These are phyloP conservation scores for Citeromyces matritensis DNA, from an alignment of 805 yeast genomes.

Conservation along the genomic window DNA sequence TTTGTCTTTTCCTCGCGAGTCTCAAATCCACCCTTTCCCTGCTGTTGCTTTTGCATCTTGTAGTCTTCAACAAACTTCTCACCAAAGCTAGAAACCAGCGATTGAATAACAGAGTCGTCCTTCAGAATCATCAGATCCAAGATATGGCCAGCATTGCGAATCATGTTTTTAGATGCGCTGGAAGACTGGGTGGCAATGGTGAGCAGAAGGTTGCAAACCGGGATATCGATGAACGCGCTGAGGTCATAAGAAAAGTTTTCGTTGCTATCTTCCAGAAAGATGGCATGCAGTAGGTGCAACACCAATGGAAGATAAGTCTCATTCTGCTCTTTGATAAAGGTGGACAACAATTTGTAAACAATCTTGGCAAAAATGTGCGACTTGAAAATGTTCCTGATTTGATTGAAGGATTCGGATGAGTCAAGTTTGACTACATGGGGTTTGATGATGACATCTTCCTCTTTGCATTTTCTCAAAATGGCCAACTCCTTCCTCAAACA, in stretches of 20 bases:
- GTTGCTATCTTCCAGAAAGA: slow-evolving; percentile 22
- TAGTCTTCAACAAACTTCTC: slow-evolving; percentile 31
- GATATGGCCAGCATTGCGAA: slow-evolving; percentile 40
- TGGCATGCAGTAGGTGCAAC: slow-evolving; percentile 59
- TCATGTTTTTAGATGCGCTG: slow-evolving; percentile 29
- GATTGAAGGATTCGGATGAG: slow-evolving; percentile 17
- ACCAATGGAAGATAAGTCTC: slow-evolving; percentile 42
- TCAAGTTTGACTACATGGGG: slow-evolving; percentile 24
- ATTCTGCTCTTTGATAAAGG: slow-evolving; percentile 30
- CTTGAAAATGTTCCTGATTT: slow-evolving; percentile 35
- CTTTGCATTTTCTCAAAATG: slow-evolving; percentile 16
- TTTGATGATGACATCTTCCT: slow-evolving; percentile 26
- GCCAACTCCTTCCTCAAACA: slow-evolving; percentile 28
- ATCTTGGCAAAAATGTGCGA: slow-evolving; percentile 38
- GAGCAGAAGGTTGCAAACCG: slow-evolving; percentile 40
- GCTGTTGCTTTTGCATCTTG: slow-evolving; percentile 27
- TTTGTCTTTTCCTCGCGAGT: slow-evolving; percentile 39
- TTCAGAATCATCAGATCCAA: slow-evolving; percentile 33
- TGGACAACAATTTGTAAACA: slow-evolving; percentile 39
- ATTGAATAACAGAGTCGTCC: slow-evolving; percentile 32
- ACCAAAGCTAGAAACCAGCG: slow-evolving; percentile 44
- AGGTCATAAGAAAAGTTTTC: slow-evolving; percentile 17
- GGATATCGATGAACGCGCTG: slow-evolving; percentile 27
- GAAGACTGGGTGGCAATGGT: slow-evolving; percentile 27
- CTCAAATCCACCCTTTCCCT: slow-evolving; percentile 22